Base-by-base conservation (phyloP, 345 rosid species). In the Eutrema heterophyllum region DNA sequence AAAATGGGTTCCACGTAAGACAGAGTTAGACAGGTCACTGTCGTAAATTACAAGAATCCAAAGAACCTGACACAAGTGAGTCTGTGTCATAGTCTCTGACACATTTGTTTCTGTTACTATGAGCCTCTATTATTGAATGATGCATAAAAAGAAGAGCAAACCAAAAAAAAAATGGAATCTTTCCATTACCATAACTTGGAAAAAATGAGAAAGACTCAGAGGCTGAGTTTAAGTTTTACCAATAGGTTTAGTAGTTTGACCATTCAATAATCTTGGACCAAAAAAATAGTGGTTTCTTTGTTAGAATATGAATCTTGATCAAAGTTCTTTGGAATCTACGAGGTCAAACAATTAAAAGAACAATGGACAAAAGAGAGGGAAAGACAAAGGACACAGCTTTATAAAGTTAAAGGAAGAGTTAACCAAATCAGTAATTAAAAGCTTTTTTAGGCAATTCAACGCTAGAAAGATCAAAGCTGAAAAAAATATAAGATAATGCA, bases 81-180 rank as follows among this genome's bases (percentile, higher is more conserved):
- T 38, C 43, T 45, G 75, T 38, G 75, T 70, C 80, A 76, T 60
- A 68, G 59, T 70, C 60, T 63, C 80, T 76, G 75, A 76, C 75
- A 70, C 84, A 83, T 64, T 72, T 59, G 68, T 40, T 54, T 61
- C 61, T 61, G 75, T 56, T 68, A 61, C 81, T 68, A 64, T 67
- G 60, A 79, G 71, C 59, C 84, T 80, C 86, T 71, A 80, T 81
- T 77, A 78, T 84, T 84, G 78, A 78, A 78, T 64, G 79, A 67
- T 63, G 70, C 81, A 80, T 75, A 29, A 77, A 80, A 81, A 80
- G 81, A 76, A 74, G 84, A 63, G 75, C 59, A 70, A 35, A 44
- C 40, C 10, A 59, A 39, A 76, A 75, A 59, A 27, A 73, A 75
- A 14, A 65, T 54, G 62, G 84, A 82, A 83, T 81, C 84, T 69